Base-by-base conservation (phyloP, 495 filamentous ascomycete species). In the Emericellopsis terricola region DNA sequence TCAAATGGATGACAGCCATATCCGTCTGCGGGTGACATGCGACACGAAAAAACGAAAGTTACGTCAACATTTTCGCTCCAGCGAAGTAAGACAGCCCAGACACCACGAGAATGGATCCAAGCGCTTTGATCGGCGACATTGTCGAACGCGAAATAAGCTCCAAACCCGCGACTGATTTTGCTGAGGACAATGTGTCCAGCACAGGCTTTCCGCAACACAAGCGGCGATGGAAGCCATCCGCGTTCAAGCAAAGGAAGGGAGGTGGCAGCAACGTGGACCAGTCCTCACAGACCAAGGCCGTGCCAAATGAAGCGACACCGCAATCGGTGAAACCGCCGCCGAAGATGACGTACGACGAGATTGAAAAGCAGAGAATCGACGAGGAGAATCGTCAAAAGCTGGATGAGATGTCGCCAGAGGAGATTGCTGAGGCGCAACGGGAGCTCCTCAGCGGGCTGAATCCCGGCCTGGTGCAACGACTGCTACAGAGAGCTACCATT, bases 141-240 rank as follows among this genome's bases (percentile, higher is more conserved):
- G 56, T 70, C 41, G 89, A 96, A 56, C 73, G 81, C 24, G 55
- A 73, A 9, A 49, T 65, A 19, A 46, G 57, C 16, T 54, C 70
- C n/a, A 14, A 14, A 9, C 19, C 29, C 7, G 29, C 36, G 14
- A 17, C 80, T 83, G 4, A 60, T 64, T 31, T 73, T 77, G 8
- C 76, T 78, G 3, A 68, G 60, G 34, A 52, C 68, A 13, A 68
- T 69, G 26, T 51, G 46, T 64, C 69, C 15, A 47, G 66, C 4
- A 74, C 65, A n/a, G 89, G 87, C 1, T 96, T 94, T 41, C 89
- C 89, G 17, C 70, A 69, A 28, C 86, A 80, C 56, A 86, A 78
- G 47, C 86, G 78, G 45, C 75, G 87, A 27, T 57, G 54, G n/a
- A 60, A 65, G 27, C 46, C 60, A 0, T 91, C 83, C 4, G 67